A percentile compares a stretch with the other conserved stretches of the same genome.
These are phyloP conservation scores for Rachicladosporium sp. DNA, from an alignment of 2,329 filamentous ascomycete genomes.

Conservation along the genomic window DNA sequence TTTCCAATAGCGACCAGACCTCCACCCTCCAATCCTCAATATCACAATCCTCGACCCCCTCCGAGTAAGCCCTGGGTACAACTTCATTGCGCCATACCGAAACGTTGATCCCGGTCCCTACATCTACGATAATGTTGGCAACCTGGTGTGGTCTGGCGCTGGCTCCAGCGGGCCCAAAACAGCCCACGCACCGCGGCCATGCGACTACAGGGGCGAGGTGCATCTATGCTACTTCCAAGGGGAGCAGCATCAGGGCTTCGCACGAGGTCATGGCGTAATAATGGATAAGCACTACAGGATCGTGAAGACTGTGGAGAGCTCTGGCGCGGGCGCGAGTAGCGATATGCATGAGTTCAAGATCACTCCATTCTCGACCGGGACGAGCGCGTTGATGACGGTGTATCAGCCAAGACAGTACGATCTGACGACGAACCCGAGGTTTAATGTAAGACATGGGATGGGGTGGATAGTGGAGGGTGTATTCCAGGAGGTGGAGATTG, in stretches of 20 bases:
- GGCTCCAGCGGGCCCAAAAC: conserved; percentile 37
- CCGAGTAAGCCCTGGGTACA: conserved; percentile 35
- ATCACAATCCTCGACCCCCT: conserved; percentile 22
- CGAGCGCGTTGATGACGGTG: conserved; percentile 25
- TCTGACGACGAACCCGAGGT: conserved; percentile 28
- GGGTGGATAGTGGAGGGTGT: conserved; percentile 42
- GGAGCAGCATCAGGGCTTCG: conserved; percentile 39
- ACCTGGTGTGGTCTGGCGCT: conserved; percentile 40
- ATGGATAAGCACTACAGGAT: conserved; percentile 38
- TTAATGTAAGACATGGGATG: conserved; percentile 29
- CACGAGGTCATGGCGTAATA: conserved; percentile 40
- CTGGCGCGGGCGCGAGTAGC: conserved; percentile 28
- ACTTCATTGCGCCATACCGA: conserved; percentile 40
- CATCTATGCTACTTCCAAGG: conserved; percentile 44
- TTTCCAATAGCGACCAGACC: conserved; percentile 24
- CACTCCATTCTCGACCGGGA: conserved; percentile 31
- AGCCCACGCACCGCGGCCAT: conserved; percentile 37
- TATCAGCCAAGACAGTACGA: conserved; percentile 32
- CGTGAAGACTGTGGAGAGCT: conserved; percentile 33
- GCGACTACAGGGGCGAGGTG: conserved; percentile 34
- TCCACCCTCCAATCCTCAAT: conserved; percentile 26
- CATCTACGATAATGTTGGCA: conserved; percentile 40
- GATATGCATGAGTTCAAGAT: conserved; percentile 43
- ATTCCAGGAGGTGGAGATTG: conserved; percentile 44
- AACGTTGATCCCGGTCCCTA: conserved; percentile 37